Evolutionary conservation across 2,329 filamentous ascomycete genomes (phyloP), one percentile per base, ranked within the genome.

Genomic region (Clarireedia homoeocarpa): DNA sequence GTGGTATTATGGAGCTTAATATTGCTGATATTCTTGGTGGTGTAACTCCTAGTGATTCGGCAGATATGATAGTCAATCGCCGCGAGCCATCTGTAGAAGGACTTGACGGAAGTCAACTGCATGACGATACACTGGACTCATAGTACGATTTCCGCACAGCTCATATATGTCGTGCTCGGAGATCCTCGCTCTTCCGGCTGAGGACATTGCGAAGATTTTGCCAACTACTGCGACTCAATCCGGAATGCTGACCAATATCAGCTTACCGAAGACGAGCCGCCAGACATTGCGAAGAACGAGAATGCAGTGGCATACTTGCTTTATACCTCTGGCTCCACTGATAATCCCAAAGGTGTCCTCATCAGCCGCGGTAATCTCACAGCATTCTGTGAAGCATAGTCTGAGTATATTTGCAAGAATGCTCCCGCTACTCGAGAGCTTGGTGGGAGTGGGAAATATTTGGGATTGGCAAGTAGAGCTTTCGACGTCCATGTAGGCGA

Each of bases 241-340:
- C 24, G 49, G 49, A 51, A 51, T 51, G 49, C 36, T 51, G 39
- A 44, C 17, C 49, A 30, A 30, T 51, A 42, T 14, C 49, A 44
- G 42, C 4, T 20, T n/a, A 23, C 24, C 5, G 24, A 14, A 5
- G 15, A 42, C 27, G 10, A 30, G 4, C 10, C 49, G n/a, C n/a
- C 27, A 9, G 10, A 42, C n/a, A 14, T 44, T 7, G 12, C 27
- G 38, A 51, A 27, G n/a, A 44, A 26, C 23, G 30, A 44, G 27
- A 38, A 51, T 17, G n/a, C 38, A 5, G 49, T 53, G n/a, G 39
- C 49, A 85, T 59, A 84, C 83, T 78, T 94, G 57, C 92, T 94
- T 69, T 94, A 91, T 71, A 87, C 83, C 60, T 85, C 80, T 10
- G 85, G 89, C 3, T 94, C 89, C 0, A 94, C 89, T 0, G 89